phyloP scores from a whole-genome alignment of 108 stramenopile species.

The Cyclotella kingstonii region DNA sequence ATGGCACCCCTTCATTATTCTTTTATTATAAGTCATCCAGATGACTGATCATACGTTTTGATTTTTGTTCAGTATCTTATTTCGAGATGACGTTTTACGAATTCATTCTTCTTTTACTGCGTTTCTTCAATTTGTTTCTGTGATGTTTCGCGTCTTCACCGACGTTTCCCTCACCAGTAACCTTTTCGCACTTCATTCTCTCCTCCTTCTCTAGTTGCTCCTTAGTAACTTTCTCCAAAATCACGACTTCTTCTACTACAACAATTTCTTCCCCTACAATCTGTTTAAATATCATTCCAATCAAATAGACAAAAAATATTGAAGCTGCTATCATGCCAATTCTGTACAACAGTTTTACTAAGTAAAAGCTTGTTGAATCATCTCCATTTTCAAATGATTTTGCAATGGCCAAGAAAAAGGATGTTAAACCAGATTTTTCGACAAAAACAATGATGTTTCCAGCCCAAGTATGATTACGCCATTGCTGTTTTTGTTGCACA shows the following conservation, averaged over 20 bases:
- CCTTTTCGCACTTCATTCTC: neutral
- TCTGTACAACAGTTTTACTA: neutral
- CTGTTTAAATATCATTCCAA: constrained; percentile 1
- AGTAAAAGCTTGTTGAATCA: constrained; percentile 4
- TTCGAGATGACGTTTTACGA: neutral
- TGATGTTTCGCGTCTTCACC: neutral
- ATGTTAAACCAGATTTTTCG: neutral
- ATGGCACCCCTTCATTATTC: too few species aligned
- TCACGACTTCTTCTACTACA: constrained; percentile 11
- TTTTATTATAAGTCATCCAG: too few species aligned
- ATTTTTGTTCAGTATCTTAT: neutral
- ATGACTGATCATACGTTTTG: too few species aligned
- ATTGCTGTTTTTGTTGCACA: neutral
- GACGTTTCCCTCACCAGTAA: neutral
- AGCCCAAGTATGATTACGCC: constrained; percentile 12
- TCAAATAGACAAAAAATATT: constrained; percentile 8
- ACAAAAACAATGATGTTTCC: constrained; percentile 1
- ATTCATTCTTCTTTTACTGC: neutral
- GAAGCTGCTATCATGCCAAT: constrained; percentile 6
- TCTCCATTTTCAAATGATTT: constrained; percentile 15
- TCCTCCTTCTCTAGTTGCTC: constrained; percentile 7
- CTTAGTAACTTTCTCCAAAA: constrained; percentile 8
- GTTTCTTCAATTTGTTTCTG: neutral
- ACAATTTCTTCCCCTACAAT: constrained; percentile 14
- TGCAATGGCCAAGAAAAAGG: constrained; percentile 9